Conservation (phyloP, 805 yeast genomes). For the Candida tibetensis region DNA sequence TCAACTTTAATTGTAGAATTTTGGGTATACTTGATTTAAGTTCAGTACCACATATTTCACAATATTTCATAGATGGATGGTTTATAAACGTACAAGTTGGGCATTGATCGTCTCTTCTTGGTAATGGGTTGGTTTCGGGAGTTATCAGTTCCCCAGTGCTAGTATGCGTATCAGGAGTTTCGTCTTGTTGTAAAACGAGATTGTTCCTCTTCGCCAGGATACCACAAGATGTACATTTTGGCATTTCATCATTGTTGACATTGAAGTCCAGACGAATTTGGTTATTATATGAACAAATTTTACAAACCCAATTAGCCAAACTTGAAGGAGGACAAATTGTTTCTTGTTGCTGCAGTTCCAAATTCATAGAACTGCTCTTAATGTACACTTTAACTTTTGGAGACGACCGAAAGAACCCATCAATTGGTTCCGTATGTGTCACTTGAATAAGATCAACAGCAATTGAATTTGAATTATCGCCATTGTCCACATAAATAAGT, state of each 20-base stretch:
- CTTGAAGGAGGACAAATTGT: background rate
- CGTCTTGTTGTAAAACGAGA: background rate
- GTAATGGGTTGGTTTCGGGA: slow-evolving; percentile 1
- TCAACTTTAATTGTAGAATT: slow-evolving; percentile 3
- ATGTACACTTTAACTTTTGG: slow-evolving; percentile 60
- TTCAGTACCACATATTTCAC: slow-evolving; percentile 84
- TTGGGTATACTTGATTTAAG: slow-evolving; percentile 9
- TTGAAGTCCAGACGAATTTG: slow-evolving; percentile 19
- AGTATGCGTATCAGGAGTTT: background rate
- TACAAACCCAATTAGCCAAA: slow-evolving; percentile 65
- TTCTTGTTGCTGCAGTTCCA: background rate
- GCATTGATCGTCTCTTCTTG: slow-evolving; percentile 38
- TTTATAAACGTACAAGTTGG: slow-evolving; percentile 74
- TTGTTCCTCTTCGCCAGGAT: slow-evolving; percentile 22
- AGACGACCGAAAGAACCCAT: slow-evolving; percentile 69
- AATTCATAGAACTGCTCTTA: background rate
- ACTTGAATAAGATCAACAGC: slow-evolving; percentile 46
- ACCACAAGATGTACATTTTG: slow-evolving; percentile 41
- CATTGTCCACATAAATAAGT: slow-evolving; percentile 67
- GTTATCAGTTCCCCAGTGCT: slow-evolving; percentile 3
- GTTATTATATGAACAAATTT: slow-evolving; percentile 81
- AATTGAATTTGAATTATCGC: slow-evolving; percentile 42
- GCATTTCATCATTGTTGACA: slow-evolving; percentile 19
- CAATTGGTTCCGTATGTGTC: slow-evolving; percentile 34
- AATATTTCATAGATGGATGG: slow-evolving; percentile 70